phyloP scores from a whole-genome alignment of 2,329 filamentous ascomycete genomes.

The Sporothrix brunneoviolacea region DNA sequence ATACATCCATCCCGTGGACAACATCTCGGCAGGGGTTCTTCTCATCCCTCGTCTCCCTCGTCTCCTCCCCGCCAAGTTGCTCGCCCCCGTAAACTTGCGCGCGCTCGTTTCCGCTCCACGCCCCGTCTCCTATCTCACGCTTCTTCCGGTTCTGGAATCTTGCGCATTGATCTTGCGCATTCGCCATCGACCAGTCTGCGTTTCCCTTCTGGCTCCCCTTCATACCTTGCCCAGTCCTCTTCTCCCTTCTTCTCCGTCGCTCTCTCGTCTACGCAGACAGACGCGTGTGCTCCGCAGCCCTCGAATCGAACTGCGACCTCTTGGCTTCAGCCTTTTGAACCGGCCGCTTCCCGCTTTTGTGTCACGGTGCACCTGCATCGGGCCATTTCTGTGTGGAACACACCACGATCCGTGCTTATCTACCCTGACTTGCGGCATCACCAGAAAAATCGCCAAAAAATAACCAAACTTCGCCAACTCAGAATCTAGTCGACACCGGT shows the following conservation, averaged over 20 bases:
- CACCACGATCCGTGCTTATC: too few relatives aligned
- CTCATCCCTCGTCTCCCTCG: background rate
- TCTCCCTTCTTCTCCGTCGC: too few relatives aligned
- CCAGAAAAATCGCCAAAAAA: background rate
- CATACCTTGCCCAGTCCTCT: too few relatives aligned
- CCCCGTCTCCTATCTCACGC: too few relatives aligned
- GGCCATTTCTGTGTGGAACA: background rate
- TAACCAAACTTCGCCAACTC: too few relatives aligned
- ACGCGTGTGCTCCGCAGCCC: background rate
- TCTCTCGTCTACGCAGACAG: background rate
- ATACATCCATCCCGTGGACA: too few relatives aligned
- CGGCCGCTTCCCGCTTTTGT: background rate
- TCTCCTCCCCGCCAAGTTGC: background rate
- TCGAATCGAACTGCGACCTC: background rate
- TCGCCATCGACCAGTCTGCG: too few relatives aligned
- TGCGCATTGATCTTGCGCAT: too few relatives aligned
- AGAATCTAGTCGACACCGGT: background rate
- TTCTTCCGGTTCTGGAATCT: slow-evolving; percentile 3
- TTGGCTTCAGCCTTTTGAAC: background rate
- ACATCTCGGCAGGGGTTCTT: too few relatives aligned
- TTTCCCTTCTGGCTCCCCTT: too few relatives aligned
- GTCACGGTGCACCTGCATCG: background rate
- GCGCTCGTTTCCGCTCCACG: slow-evolving; percentile 12
- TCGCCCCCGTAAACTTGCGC: slow-evolving; percentile 11
- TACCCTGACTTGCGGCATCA: too few relatives aligned